Conservation (phyloP, 1,139 yeast species). For the Saccharomyces pastorianus region DNA sequence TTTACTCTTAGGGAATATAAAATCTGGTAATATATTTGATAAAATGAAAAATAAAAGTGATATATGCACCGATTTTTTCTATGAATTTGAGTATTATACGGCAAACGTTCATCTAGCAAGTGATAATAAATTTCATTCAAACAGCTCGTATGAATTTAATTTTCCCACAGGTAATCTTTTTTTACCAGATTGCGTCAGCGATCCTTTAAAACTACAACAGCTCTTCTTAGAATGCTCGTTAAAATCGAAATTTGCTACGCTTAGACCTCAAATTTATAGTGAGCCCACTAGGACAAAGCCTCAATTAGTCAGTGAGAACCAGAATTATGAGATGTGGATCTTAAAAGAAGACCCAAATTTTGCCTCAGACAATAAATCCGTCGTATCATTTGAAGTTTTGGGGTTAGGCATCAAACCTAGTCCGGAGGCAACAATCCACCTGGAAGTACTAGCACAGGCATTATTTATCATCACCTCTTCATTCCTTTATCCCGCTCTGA, state of each 20-base stretch:
- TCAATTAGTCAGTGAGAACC: slow-evolving; percentile 22
- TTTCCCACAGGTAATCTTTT: slow-evolving; percentile 17
- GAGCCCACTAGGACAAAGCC: slow-evolving; percentile 25
- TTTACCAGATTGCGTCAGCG: slow-evolving; percentile 29
- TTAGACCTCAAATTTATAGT: slow-evolving; percentile 31
- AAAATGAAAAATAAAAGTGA: slow-evolving; percentile 4
- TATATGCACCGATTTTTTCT: slow-evolving; percentile 28
- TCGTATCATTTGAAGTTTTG: slow-evolving; percentile 41
- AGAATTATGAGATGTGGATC: slow-evolving; percentile 45
- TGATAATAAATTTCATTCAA: not conserved
- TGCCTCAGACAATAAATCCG: slow-evolving; percentile 27
- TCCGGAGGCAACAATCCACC: slow-evolving; percentile 34
- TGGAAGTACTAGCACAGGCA: slow-evolving; percentile 45
- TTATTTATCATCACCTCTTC: slow-evolving; percentile 36
- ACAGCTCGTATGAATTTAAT: slow-evolving; percentile 5
- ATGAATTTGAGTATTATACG: slow-evolving; percentile 33
- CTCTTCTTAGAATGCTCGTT: slow-evolving; percentile 25
- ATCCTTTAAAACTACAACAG: slow-evolving; percentile 22
- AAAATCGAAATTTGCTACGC: slow-evolving; percentile 27
- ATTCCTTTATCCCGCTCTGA: slow-evolving; percentile 43
- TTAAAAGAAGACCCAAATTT: slow-evolving; percentile 29
- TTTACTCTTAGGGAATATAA: slow-evolving; percentile 29
- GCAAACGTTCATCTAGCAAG: slow-evolving; percentile 6
- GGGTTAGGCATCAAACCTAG: slow-evolving; percentile 26
- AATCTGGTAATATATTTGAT: slow-evolving; percentile 3